Conservation (phyloP, 768 basidiomycete genomes). For the Exidia glandulosa region DNA sequence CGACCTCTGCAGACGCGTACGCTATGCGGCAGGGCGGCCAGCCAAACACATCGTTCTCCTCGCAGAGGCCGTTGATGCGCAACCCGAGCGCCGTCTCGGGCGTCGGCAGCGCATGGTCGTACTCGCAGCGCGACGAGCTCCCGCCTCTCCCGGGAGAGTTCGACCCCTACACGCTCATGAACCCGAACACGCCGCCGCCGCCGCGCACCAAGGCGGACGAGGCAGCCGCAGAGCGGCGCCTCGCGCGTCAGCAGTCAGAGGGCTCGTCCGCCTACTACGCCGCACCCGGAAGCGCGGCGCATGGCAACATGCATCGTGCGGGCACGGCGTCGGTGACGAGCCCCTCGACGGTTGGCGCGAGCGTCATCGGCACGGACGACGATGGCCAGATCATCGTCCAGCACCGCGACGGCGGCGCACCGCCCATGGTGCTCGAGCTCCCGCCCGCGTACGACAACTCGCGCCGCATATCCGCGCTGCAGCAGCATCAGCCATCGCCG, state of each 20-base stretch:
- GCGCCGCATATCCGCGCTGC: neutral
- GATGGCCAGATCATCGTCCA: neutral
- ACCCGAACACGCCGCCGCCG: neutral
- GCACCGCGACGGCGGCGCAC: neutral
- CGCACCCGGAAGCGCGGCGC: neutral
- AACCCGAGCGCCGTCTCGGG: neutral
- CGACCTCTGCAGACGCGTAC: neutral
- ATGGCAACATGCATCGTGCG: neutral
- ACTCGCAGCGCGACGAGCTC: neutral
- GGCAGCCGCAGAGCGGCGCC: neutral
- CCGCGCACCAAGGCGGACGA: neutral
- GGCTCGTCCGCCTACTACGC: neutral
- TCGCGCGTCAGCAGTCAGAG: neutral
- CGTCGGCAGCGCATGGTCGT: neutral
- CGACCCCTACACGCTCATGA: neutral
- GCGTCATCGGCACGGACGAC: neutral
- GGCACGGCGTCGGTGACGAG: neutral
- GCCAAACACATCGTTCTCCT: neutral
- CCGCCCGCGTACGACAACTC: neutral
- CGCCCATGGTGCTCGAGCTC: neutral
- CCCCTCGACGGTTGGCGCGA: neutral
- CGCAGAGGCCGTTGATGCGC: neutral
- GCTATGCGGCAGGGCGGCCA: neutral
- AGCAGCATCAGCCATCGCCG: neutral
- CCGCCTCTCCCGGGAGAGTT: neutral